Evolutionary conservation across 352 stramenopile genomes (phyloP).

Genomic region (Phytophthora pinifolia): DNA sequence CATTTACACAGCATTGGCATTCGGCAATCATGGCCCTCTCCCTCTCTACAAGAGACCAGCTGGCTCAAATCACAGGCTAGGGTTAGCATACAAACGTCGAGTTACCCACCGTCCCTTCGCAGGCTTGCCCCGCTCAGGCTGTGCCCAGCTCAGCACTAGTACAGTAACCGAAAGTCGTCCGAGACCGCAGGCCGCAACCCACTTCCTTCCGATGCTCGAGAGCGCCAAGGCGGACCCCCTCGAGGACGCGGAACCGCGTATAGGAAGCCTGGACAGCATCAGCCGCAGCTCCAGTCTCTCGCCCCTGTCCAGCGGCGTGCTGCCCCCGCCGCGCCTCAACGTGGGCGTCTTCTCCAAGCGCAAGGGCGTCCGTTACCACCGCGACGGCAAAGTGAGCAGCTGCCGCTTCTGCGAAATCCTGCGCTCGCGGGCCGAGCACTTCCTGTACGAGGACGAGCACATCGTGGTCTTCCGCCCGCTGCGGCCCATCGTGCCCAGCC

Average conservation of each 20-base stretch:
- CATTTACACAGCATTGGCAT: no score
- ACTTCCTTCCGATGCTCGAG: conserved; percentile 9
- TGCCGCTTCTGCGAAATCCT: conserved; percentile 88
- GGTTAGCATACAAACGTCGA: no score
- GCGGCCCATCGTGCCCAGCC: conserved; percentile 60
- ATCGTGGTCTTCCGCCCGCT: conserved; percentile 81
- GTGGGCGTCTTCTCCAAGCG: conserved; percentile 52
- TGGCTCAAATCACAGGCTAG: no score
- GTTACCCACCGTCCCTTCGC: no score
- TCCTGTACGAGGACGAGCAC: conserved; percentile 78
- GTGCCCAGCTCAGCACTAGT: background rate
- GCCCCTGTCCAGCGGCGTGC: conserved; percentile 20
- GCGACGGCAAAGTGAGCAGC: conserved; percentile 54
- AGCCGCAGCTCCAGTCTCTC: conserved; percentile 20
- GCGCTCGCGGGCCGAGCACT: conserved; percentile 47
- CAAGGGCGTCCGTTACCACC: conserved; percentile 74
- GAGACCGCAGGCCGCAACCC: conserved; percentile 1
- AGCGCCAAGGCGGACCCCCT: conserved; percentile 11
- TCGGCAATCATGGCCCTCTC: no score
- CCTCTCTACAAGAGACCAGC: no score
- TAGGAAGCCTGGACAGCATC: conserved; percentile 5
- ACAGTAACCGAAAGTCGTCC: conserved; percentile 14
- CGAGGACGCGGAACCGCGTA: conserved; percentile 7
- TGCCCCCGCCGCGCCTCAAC: conserved; percentile 30
- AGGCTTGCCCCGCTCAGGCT: no score